Evolutionary conservation across 2,329 filamentous ascomycete species (phyloP).

Genomic region (Pseudocercospora musae): DNA sequence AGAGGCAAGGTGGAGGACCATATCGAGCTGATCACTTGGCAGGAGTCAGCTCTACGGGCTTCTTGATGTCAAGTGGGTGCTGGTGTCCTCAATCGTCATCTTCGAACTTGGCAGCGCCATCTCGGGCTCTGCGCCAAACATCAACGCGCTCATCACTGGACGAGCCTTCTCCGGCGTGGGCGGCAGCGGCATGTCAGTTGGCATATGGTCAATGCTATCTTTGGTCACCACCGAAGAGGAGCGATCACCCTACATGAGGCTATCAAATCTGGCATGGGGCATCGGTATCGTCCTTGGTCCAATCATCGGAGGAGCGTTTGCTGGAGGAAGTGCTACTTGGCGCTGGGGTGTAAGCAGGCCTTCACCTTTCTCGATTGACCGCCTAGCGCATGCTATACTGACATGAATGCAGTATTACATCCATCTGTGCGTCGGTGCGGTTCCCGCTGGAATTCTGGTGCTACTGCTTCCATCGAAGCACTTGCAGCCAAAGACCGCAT

Average conservation of each 20-base stretch:
- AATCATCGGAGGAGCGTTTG: slow-evolving; percentile 14
- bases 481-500: slow-evolving; percentile 8
- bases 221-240: slow-evolving; percentile 13
- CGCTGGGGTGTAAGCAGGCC: slow-evolving; percentile 6
- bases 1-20: background rate
- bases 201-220: slow-evolving; percentile 6
- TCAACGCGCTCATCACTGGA: slow-evolving; percentile 33
- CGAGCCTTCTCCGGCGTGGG: slow-evolving; percentile 39
- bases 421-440: slow-evolving; percentile 29
- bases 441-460: slow-evolving; percentile 38
- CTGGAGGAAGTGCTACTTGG: slow-evolving; percentile 9
- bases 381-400: too few relatives aligned
- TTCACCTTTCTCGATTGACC: background rate
- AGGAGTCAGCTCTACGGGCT: slow-evolving; percentile 10
- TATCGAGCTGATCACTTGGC: background rate
- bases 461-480: slow-evolving; percentile 38
- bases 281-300: slow-evolving; percentile 12
- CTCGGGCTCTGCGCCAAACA: slow-evolving; percentile 35
- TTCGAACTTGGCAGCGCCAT: slow-evolving; percentile 32
- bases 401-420: slow-evolving; percentile 44
- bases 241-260: slow-evolving; percentile 1
- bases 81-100: slow-evolving; percentile 17
- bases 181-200: slow-evolving; percentile 38
- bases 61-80: slow-evolving; percentile 10
- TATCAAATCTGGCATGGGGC: slow-evolving; percentile 5